phyloP scores from a whole-genome alignment of 2,329 filamentous ascomycete genomes.

The Coniochaeta hoffmannii region DNA sequence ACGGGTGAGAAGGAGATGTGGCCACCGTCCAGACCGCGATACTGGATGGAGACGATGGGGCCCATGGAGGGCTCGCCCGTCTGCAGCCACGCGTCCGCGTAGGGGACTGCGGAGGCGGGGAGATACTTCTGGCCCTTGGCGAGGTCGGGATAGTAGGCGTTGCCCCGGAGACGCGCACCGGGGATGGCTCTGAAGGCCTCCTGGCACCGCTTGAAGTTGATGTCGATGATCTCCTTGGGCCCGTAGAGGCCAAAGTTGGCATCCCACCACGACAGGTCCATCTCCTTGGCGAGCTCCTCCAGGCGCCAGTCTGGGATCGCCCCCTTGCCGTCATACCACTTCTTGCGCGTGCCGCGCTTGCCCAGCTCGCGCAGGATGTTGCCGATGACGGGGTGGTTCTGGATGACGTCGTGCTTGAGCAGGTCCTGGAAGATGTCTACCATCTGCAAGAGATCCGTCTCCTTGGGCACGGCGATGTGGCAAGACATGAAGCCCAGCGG shows the following conservation, averaged over 20 bases:
- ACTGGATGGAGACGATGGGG: conserved; percentile 19
- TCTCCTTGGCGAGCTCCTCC: conserved; percentile 6
- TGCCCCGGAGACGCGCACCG: conserved; percentile 3
- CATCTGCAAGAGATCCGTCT: not conserved
- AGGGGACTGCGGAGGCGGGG: conserved; percentile 13
- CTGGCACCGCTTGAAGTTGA: conserved; percentile 7
- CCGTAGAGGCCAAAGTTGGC: conserved; percentile 9
- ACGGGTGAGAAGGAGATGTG: conserved; percentile 22
- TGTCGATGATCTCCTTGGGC: conserved; percentile 4
- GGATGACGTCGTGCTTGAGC: conserved; percentile 3
- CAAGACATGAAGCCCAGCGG: not conserved
- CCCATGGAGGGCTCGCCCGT: conserved; percentile 22
- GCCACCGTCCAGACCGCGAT: conserved; percentile 16
- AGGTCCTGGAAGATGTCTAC: conserved; percentile 3
- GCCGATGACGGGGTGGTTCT: conserved; percentile 6
- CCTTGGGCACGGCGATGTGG: not conserved
- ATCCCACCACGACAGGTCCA: conserved; percentile 6
- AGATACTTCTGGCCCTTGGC: conserved; percentile 7
- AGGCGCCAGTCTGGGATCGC: conserved; percentile 8
- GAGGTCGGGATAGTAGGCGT: conserved; percentile 4
- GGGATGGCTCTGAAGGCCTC: conserved; percentile 7
- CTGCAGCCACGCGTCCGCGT: conserved; percentile 18
- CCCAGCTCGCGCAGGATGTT: conserved; percentile 5
- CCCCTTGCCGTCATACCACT: conserved; percentile 6
- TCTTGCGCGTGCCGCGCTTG: conserved; percentile 3